Conservation (phyloP, 257 asterid genomes). For the Euphrasia confusa region DNA sequence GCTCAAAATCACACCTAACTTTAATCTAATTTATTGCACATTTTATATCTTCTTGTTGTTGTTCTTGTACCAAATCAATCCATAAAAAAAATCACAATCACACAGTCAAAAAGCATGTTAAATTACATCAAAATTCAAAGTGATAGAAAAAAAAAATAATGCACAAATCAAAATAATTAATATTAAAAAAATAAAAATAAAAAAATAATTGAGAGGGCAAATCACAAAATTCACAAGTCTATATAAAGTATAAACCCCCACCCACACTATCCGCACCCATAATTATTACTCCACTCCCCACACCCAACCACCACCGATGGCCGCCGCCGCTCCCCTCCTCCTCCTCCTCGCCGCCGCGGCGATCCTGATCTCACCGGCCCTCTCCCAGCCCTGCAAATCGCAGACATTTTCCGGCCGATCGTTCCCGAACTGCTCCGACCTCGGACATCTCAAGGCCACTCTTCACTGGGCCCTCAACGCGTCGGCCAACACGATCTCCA, state of each 20-base stretch:
- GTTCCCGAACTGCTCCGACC: conserved; percentile 48
- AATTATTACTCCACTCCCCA: no score
- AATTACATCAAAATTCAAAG: no score
- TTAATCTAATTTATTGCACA: no score
- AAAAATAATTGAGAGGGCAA: neutral
- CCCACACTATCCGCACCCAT: conserved; percentile 8
- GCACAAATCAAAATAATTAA: no score
- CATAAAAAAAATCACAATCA: no score
- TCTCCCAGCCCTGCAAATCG: conserved; percentile 37
- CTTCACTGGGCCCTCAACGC: conserved; percentile 56
- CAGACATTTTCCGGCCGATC: conserved; percentile 28
- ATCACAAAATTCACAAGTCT: neutral
- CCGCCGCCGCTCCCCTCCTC: conserved; percentile 23
- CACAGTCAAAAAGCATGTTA: no score
- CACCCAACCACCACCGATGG: conserved; percentile 27
- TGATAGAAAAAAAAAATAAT: no score
- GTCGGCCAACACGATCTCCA: conserved; percentile 37
- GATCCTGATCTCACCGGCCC: conserved; percentile 38
- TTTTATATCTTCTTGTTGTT: no score
- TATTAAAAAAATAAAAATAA: no score
- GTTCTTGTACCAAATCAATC: no score
- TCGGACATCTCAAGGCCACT: conserved; percentile 41
- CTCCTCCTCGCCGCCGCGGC: conserved; percentile 30
- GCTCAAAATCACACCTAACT: no score
- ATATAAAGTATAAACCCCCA: conserved; percentile 13